Percentiles rank a stretch among this genome's conserved stretches.
Conservation (phyloP, 2,329 filamentous ascomycete species). For the Penicillium sp. region DNA sequence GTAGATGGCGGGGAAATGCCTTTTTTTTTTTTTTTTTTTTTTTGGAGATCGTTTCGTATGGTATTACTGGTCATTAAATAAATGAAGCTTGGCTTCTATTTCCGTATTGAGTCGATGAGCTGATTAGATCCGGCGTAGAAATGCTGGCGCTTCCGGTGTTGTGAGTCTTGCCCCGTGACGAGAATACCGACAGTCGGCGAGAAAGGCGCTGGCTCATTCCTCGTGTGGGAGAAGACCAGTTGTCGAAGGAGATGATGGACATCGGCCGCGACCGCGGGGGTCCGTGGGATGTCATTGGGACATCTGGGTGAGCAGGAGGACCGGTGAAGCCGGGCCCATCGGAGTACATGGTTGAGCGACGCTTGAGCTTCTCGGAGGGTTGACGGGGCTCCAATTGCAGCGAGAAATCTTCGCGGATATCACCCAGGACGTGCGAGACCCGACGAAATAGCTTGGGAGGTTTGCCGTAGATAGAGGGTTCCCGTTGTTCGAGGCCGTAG, state of each 20-base stretch:
- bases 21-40: neutral
- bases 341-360: slow-evolving; percentile 29
- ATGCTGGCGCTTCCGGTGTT: slow-evolving; percentile 25
- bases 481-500: slow-evolving; percentile 37
- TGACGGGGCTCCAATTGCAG: slow-evolving; percentile 21
- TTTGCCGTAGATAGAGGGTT: slow-evolving; percentile 32
- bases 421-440: slow-evolving; percentile 38
- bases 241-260: slow-evolving; percentile 29
- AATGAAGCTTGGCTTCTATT: slow-evolving; percentile 14
- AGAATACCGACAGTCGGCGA: slow-evolving; percentile 26
- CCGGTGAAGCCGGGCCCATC: neutral
- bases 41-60: neutral
- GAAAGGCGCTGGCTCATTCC: slow-evolving; percentile 29
- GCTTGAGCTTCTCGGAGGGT: slow-evolving; percentile 27
- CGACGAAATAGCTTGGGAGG: slow-evolving; percentile 30
- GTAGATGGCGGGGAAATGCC: neutral
- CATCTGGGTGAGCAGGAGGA: slow-evolving; percentile 16
- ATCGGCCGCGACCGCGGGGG: slow-evolving; percentile 25
- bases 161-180: slow-evolving; percentile 15
- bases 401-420: slow-evolving; percentile 37
- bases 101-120: slow-evolving; percentile 31
- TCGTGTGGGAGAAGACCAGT: slow-evolving; percentile 19
- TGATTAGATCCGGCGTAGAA: slow-evolving; percentile 36
- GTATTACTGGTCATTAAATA: slow-evolving; percentile 9
- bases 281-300: slow-evolving; percentile 13